phyloP scores from a whole-genome alignment of 2,329 filamentous ascomycete species.

The Phoma sp. region DNA sequence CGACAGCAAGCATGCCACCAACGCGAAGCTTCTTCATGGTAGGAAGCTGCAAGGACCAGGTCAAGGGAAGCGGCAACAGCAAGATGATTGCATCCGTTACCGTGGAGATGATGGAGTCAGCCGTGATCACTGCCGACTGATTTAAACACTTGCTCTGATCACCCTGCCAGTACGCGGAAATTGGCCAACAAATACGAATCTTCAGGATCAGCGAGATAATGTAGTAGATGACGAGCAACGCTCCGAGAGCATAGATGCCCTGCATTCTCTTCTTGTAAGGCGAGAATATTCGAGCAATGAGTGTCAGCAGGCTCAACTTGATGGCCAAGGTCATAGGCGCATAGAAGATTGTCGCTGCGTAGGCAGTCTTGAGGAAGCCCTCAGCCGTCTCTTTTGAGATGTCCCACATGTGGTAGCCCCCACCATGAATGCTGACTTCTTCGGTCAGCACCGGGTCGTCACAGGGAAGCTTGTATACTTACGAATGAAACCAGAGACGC shows the following conservation, averaged over 20 bases:
- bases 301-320: conserved; percentile 32
- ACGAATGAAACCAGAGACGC: conserved; percentile 11
- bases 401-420: conserved; percentile 22
- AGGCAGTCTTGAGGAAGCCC: conserved; percentile 12
- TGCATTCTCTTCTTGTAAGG: conserved; percentile 17
- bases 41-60: conserved; percentile 38
- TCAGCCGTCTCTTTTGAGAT: conserved; percentile 1
- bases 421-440: conserved; percentile 15
- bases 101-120: conserved; percentile 41
- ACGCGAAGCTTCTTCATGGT: conserved; percentile 44
- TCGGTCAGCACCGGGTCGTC: not conserved
- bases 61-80: conserved; percentile 42
- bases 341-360: conserved; percentile 25
- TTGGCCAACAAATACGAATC: conserved; percentile 21
- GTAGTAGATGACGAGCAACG: conserved; percentile 15
- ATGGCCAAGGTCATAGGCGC: conserved; percentile 25
- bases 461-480: not conserved
- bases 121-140: conserved; percentile 41
- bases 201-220: conserved; percentile 9
- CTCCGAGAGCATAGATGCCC: conserved; percentile 23
- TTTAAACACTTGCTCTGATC: conserved; percentile 38
- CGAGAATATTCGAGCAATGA: conserved; percentile 32
- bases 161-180: conserved; percentile 27
- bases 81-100: conserved; percentile 46
- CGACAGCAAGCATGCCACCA: conserved; percentile 36